A percentile compares a stretch with the other conserved stretches of the same genome.
Conservation (phyloP, 345 rosid species). For the Aurinia saxatilis region DNA sequence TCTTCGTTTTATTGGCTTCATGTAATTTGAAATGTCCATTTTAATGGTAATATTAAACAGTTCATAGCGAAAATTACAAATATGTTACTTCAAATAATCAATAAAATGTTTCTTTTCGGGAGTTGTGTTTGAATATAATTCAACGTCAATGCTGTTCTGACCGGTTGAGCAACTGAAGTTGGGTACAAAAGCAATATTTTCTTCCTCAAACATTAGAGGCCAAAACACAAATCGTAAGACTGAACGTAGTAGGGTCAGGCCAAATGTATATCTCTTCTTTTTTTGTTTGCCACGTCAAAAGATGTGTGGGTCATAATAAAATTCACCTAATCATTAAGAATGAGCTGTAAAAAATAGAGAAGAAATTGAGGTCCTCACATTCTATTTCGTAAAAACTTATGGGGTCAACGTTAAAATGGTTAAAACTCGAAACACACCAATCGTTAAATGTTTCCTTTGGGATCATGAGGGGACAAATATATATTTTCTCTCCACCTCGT, state of each 20-base stretch:
- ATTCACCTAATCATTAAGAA: slow-evolving; percentile 6
- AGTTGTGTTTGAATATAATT: no score
- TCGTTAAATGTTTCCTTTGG: slow-evolving; percentile 20
- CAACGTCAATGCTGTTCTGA: no score
- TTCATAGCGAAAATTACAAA: no score
- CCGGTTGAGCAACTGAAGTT: no score
- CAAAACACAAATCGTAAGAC: background rate
- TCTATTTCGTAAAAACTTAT: slow-evolving; percentile 5
- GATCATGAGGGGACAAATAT: slow-evolving; percentile 18
- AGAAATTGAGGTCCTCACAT: slow-evolving; percentile 7
- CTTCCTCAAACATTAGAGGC: background rate
- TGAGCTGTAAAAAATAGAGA: slow-evolving; percentile 4
- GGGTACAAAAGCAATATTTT: background rate
- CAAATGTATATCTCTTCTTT: background rate
- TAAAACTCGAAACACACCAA: background rate
- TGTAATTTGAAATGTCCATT: no score
- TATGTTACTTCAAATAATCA: no score
- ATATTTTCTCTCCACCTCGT: slow-evolving; percentile 10
- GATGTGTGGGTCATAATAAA: slow-evolving; percentile 1
- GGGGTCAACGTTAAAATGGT: slow-evolving; percentile 10
- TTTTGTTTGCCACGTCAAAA: background rate
- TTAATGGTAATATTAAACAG: no score
- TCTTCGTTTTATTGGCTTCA: no score
- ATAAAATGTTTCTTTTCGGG: no score
- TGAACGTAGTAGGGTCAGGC: slow-evolving; percentile 6